A percentile compares a stretch with the other conserved stretches of the same genome.
Evolutionary conservation across 2,329 filamentous ascomycete species (phyloP).

Genomic region (Thelonectria rubi): DNA sequence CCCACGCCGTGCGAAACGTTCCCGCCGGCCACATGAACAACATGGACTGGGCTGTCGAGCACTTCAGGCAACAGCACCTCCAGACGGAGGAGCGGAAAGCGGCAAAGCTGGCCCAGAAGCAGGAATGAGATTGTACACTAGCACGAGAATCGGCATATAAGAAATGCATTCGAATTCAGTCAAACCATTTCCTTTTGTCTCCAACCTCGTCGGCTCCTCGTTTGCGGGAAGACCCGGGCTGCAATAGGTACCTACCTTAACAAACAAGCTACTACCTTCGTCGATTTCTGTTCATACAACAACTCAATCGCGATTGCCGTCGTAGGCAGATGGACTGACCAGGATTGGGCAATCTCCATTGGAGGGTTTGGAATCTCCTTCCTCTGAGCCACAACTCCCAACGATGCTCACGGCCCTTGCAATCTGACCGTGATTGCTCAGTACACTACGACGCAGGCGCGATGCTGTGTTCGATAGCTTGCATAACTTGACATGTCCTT

Average conservation of each 20-base stretch:
- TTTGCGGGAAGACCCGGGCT: neutral
- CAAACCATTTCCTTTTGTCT: constrained; percentile 21
- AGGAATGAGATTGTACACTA: constrained; percentile 44
- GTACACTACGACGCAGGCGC: neutral
- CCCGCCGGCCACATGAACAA: constrained; percentile 64
- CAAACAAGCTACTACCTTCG: no score
- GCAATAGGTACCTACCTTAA: no score
- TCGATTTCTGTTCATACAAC: no score
- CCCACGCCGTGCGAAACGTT: constrained; percentile 62
- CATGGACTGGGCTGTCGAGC: constrained; percentile 65
- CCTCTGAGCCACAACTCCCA: neutral
- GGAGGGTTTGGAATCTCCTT: neutral
- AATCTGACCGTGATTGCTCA: neutral
- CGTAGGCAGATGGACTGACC: neutral
- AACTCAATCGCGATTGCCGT: neutral
- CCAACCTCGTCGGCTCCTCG: neutral
- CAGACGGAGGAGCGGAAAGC: constrained; percentile 65
- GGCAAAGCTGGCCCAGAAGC: constrained; percentile 56
- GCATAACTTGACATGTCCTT: neutral
- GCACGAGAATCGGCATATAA: constrained; percentile 35
- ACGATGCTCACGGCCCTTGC: neutral
- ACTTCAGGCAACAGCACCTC: constrained; percentile 64
- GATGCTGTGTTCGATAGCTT: neutral
- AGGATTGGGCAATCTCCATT: neutral
- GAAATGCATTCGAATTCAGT: constrained; percentile 37